A percentile compares a stretch with the other conserved stretches of the same genome.
Evolutionary conservation across 345 rosid genomes (phyloP).

Genomic region (Gossypium sturtianum): DNA sequence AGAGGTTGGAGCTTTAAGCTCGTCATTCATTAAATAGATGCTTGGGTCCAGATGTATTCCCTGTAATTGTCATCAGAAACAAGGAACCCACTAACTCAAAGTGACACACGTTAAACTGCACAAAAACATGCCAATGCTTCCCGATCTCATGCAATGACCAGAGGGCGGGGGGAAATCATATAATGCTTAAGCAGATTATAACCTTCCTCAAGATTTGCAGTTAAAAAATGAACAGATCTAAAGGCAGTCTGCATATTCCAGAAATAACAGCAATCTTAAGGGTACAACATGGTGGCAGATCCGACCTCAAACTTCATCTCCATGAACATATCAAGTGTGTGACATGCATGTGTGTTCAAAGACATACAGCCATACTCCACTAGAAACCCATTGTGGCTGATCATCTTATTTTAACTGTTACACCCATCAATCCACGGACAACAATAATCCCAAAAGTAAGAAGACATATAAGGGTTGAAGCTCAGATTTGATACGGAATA

Average conservation of each 20-base stretch:
- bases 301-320: neutral
- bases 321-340: neutral
- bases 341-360: neutral
- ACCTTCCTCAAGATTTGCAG: neutral
- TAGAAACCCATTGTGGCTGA: neutral
- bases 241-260: neutral
- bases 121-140: neutral
- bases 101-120: neutral
- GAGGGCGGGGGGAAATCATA: too few species aligned
- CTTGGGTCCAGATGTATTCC: conserved; percentile 98
- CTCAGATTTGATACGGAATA: neutral
- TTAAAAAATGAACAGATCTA: neutral
- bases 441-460: neutral
- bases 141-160: neutral
- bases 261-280: neutral
- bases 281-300: neutral
- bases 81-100: conserved; percentile 12
- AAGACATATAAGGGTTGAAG: neutral
- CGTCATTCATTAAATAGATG: conserved; percentile 94
- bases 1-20: conserved; percentile 46
- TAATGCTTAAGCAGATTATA: neutral
- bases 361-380: neutral
- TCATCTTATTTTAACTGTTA: neutral
- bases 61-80: conserved; percentile 34
- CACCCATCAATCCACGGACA: neutral